phyloP scores from a whole-genome alignment of 176 grass and related monocot genomes.

The Bromus sterilis region DNA sequence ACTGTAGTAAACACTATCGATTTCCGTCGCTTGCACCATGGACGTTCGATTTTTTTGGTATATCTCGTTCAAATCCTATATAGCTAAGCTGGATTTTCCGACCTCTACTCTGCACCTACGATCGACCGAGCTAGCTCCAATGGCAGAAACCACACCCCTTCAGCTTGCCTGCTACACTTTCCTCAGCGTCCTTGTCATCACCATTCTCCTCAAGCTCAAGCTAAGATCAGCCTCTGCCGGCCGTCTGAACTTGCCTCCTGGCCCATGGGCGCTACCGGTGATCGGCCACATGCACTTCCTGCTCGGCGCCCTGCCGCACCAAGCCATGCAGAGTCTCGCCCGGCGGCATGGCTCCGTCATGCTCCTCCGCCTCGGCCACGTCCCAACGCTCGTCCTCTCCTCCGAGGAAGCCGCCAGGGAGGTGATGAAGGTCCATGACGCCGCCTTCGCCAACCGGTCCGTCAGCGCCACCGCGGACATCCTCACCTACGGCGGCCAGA shows the following conservation, averaged over 20 bases:
- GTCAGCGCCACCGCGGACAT: slow-evolving; percentile 12
- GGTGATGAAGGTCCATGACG: slow-evolving; percentile 55
- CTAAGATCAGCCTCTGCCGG: not conserved
- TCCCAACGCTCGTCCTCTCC: slow-evolving; percentile 38
- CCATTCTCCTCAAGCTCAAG: not conserved
- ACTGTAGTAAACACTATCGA: too few species aligned
- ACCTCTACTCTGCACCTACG: too few species aligned
- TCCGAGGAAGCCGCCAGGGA: slow-evolving; percentile 44
- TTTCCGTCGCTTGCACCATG: too few species aligned
- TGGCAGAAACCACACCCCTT: not conserved
- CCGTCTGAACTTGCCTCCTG: slow-evolving; percentile 20
- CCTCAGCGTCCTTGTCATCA: not conserved
- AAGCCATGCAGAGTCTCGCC: slow-evolving; percentile 28
- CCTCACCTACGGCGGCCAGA: slow-evolving; percentile 21
- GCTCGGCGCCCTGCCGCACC: slow-evolving; percentile 39
- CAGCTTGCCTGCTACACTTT: not conserved
- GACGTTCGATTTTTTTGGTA: too few species aligned
- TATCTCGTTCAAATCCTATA: too few species aligned
- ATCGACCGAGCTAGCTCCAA: not conserved
- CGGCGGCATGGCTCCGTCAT: slow-evolving; percentile 25
- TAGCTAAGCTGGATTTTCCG: too few species aligned
- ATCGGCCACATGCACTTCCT: slow-evolving; percentile 46
- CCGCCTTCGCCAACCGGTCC: slow-evolving; percentile 29
- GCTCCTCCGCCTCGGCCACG: slow-evolving; percentile 39
- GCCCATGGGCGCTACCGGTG: slow-evolving; percentile 30